Evolutionary conservation across 352 stramenopile species (phyloP), one percentile per base, ranked within the genome.

Genomic region (Phytopythium boreale): DNA sequence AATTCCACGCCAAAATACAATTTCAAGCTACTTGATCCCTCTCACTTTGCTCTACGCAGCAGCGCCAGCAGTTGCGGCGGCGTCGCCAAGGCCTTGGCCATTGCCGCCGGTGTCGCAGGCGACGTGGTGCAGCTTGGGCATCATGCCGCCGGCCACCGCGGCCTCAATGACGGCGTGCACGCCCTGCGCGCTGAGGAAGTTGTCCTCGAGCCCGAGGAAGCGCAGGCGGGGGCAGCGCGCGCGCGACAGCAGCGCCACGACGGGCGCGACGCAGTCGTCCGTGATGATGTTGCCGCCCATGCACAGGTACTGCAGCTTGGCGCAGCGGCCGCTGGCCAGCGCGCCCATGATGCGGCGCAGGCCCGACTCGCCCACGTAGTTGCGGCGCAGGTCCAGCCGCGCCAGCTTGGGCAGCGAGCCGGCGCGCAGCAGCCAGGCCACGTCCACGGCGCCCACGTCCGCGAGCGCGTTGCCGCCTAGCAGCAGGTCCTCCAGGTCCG

Each of bases 221-320:
- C 82, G 80, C 77, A 93, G 82, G 61, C 90, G 81, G 24, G 84
- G 84, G 31, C 84, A 93, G 36, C 79, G 64, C 0, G 82, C 73
- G 62, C 72, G 87, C 9, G 80, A 79, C 12, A 93, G 64, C 22
- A 93, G 58, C 51, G 84, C 69, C 59, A 90, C 77, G 2, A 93
- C 82, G 1, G 82, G 82, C 4, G 77, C 67, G n/a, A 93, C 84
- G 59, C 81, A 82, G 71, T 88, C 89, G 73, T 93, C 84, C 36
- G 84, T 91, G 69, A 93, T 91, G 62, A 91, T 93, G 67, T 93
- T 93, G 68, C 84, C 84, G 29, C 84, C 84, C 79, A 93, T 88
- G 74, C 84, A 93, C 66, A 93, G 72, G 70, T 88, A 90, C 81
- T 90, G 88, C 62, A 93, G 84, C 53, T 86, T 71, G 31, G 72